phyloP scores from a whole-genome alignment of 371 early-diverging fungal genomes.

The Mortierella sp. region DNA sequence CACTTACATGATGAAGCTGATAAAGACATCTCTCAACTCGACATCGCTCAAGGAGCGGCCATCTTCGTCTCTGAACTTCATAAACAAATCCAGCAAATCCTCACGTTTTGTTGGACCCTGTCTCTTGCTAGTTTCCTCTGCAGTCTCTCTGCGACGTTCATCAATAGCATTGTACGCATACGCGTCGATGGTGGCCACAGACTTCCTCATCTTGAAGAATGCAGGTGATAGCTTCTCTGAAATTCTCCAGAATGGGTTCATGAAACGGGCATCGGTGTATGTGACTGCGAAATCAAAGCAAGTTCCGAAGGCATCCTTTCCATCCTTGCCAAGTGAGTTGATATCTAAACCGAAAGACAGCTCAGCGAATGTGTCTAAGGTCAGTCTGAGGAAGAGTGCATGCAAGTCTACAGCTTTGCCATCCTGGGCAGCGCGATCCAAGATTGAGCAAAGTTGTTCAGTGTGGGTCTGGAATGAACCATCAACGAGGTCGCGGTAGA shows the following conservation, averaged over 20 bases:
- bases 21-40: slow-evolving; percentile 72
- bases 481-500: slow-evolving; percentile 76
- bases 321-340: slow-evolving; percentile 18
- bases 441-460: slow-evolving; percentile 28
- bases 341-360: slow-evolving; percentile 55
- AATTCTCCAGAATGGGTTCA: slow-evolving; percentile 66
- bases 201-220: slow-evolving; percentile 54
- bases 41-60: slow-evolving; percentile 64
- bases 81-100: slow-evolving; percentile 74
- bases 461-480: slow-evolving; percentile 55
- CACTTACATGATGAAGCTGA: slow-evolving; percentile 75
- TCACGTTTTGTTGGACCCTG: slow-evolving; percentile 52
- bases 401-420: slow-evolving; percentile 66
- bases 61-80: slow-evolving; percentile 67
- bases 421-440: slow-evolving; percentile 55
- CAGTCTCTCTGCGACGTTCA: slow-evolving; percentile 57
- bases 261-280: slow-evolving; percentile 59
- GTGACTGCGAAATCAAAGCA: slow-evolving; percentile 63
- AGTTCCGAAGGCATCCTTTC: slow-evolving; percentile 58
- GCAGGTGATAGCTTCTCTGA: slow-evolving; percentile 56
- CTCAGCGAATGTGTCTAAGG: slow-evolving; percentile 70
- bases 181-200: slow-evolving; percentile 60
- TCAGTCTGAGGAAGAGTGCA: slow-evolving; percentile 69
- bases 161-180: slow-evolving; percentile 65
- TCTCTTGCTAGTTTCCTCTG: slow-evolving; percentile 35